Percentiles rank a stretch among this genome's conserved stretches.
Evolutionary conservation across 768 basidiomycete species (phyloP).

Genomic region (Psilocybe azurescens): DNA sequence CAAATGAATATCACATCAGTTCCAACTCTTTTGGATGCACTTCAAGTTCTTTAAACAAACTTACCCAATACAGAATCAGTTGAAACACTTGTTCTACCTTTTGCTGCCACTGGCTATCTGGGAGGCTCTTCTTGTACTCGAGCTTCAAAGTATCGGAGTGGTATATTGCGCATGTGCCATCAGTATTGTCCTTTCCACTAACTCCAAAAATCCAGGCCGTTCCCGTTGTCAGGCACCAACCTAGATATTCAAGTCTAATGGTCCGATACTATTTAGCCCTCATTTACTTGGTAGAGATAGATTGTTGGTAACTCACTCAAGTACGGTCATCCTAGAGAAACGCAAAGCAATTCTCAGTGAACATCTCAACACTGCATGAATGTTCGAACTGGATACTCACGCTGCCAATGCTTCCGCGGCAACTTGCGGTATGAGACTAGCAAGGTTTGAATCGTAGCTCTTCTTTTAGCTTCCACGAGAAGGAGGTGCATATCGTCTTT

Average conservation of each 20-base stretch:
- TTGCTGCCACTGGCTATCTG: too few relatives aligned
- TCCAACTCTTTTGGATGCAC: too few relatives aligned
- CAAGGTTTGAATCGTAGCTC: neutral
- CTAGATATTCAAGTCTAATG: too few relatives aligned
- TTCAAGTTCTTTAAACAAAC: too few relatives aligned
- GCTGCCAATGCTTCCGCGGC: neutral
- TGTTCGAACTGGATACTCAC: neutral
- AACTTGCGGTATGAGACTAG: neutral
- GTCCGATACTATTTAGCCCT: neutral
- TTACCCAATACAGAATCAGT: too few relatives aligned
- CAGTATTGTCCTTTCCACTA: neutral
- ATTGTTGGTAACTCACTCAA: neutral
- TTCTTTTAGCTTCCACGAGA: neutral
- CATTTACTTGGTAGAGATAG: neutral
- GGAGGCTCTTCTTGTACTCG: neutral
- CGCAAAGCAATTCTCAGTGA: neutral
- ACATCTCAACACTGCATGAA: too few relatives aligned
- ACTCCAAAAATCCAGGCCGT: neutral
- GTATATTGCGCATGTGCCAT: neutral
- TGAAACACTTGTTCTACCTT: too few relatives aligned
- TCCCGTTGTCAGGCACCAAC: neutral
- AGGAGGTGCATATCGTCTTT: neutral
- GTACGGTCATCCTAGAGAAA: neutral
- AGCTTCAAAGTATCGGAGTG: neutral
- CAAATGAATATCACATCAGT: too few relatives aligned